phyloP scores from a whole-genome alignment of 805 yeast species.

The Debaryomyces maramus region DNA sequence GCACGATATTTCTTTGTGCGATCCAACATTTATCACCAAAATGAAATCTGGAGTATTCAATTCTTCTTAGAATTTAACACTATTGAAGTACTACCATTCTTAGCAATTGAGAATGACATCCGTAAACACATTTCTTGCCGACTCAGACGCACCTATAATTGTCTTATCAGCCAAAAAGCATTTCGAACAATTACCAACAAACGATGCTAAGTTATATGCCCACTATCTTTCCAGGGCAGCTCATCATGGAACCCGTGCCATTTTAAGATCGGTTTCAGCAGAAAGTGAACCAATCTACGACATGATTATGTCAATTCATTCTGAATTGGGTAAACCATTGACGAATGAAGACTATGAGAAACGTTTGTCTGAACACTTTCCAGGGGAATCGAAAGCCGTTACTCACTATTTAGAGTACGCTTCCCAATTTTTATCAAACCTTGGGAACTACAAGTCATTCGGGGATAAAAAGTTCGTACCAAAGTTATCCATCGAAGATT shows the following conservation, averaged over 20 bases:
- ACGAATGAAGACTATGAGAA: slow-evolving; percentile 40
- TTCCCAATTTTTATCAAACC: slow-evolving; percentile 70
- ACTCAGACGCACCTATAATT: slow-evolving; percentile 44
- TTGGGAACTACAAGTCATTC: slow-evolving; percentile 81
- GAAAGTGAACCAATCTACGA: slow-evolving; percentile 79
- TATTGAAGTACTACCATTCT: too few relatives aligned
- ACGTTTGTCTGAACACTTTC: slow-evolving; percentile 21
- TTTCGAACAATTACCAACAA: slow-evolving; percentile 61
- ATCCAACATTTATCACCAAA: background rate
- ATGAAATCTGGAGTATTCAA: background rate
- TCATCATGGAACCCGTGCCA: slow-evolving; percentile 79
- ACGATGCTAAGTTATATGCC: slow-evolving; percentile 66
- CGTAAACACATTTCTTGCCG: slow-evolving; percentile 28
- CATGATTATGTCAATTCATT: slow-evolving; percentile 61
- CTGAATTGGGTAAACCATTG: slow-evolving; percentile 45
- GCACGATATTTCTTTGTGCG: background rate
- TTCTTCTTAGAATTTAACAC: background rate
- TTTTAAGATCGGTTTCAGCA: slow-evolving; percentile 76
- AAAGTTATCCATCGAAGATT: slow-evolving; percentile 46
- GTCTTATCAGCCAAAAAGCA: slow-evolving; percentile 62
- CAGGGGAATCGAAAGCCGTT: slow-evolving; percentile 35
- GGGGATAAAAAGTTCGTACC: slow-evolving; percentile 90
- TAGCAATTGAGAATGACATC: slow-evolving; percentile 11
- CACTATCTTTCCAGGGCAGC: slow-evolving; percentile 82
- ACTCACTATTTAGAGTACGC: slow-evolving; percentile 65